Evolutionary conservation across 192 early-diverging fungal species (phyloP).

Genomic region (Entomortierella beljakovae): DNA sequence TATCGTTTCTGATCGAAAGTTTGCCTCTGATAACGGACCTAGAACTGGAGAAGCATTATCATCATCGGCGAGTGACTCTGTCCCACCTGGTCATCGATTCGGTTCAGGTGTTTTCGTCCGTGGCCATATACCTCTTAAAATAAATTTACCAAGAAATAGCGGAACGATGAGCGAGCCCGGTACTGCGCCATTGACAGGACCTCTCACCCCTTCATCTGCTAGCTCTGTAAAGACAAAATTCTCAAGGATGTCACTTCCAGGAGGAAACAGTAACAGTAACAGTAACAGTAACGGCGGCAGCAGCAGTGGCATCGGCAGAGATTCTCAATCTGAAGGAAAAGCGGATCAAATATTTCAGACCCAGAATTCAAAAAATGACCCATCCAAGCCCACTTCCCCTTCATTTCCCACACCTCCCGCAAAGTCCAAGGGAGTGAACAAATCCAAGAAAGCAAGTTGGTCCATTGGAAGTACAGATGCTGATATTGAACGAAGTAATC

Average conservation of each 20-base stretch:
- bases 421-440: constrained; percentile 9
- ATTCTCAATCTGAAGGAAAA: background rate
- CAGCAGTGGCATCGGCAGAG: background rate
- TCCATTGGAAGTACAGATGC: constrained; percentile 15
- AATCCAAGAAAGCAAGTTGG: constrained; percentile 7
- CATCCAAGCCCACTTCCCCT: background rate
- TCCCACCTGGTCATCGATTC: no score
- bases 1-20: background rate
- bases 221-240: constrained; percentile 17
- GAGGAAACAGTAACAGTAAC: background rate
- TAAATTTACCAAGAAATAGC: background rate
- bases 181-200: background rate
- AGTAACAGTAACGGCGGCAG: background rate
- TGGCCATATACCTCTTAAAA: background rate
- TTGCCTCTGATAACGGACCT: background rate
- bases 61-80: no score
- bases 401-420: constrained; percentile 1
- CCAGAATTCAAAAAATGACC: background rate
- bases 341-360: background rate
- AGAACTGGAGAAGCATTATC: background rate
- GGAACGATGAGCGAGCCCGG: background rate
- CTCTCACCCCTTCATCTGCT: constrained; percentile 4
- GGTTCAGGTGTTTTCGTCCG: background rate
- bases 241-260: background rate
- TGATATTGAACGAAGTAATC: constrained; percentile 40